Percentiles rank a stretch among this genome's conserved stretches.
Conservation (phyloP, 2,329 filamentous ascomycete species). For the Colletotrichum cereale region DNA sequence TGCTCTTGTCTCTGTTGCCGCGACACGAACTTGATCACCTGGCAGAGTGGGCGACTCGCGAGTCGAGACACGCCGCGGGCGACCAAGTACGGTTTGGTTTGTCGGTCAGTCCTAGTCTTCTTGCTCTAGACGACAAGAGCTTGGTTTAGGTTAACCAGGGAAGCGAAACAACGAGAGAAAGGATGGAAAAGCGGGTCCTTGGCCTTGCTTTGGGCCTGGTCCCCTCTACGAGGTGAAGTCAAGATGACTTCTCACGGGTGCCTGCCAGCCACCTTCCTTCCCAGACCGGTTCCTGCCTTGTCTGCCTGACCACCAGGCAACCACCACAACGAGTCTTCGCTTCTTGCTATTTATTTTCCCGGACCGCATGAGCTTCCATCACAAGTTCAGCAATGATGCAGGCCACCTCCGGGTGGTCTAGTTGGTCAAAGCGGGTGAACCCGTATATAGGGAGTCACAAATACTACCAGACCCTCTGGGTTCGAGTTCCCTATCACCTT, state of each 20-base stretch:
- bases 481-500: constrained; percentile 21
- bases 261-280: not conserved
- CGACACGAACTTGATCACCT: not conserved
- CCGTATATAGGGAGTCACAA: constrained; percentile 5
- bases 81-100: not conserved
- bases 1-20: too few species aligned
- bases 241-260: not conserved
- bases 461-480: constrained; percentile 1
- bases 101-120: not conserved
- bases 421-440: constrained; percentile 14
- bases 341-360: not conserved
- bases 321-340: not conserved
- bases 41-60: not conserved
- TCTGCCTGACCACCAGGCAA: not conserved
- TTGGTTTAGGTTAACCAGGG: too few species aligned
- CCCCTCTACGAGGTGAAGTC: not conserved
- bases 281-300: too few species aligned
- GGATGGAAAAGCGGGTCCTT: not conserved
- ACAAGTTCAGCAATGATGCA: constrained; percentile 12
- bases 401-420: not conserved
- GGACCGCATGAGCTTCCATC: not conserved
- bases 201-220: not conserved
- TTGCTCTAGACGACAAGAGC: not conserved
- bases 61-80: not conserved
- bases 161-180: not conserved